phyloP scores from a whole-genome alignment of 495 filamentous ascomycete genomes.

The Acidomyces sp. region DNA sequence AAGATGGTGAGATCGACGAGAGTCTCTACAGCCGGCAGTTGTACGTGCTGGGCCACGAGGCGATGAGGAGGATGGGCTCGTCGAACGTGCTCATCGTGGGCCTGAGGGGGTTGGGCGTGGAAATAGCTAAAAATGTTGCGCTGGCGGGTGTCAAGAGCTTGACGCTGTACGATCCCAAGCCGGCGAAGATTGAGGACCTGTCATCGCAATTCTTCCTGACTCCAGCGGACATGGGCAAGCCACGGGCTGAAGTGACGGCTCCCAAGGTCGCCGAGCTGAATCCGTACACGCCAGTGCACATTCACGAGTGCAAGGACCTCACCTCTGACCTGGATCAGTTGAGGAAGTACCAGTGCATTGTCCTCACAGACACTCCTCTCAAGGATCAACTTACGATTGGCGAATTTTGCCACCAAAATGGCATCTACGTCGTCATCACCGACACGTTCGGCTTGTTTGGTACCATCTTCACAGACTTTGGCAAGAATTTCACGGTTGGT shows the following conservation, averaged over 20 bases:
- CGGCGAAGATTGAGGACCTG: constrained; percentile 68
- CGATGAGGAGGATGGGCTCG: constrained; percentile 97
- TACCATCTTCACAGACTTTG: constrained; percentile 93
- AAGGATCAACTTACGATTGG: constrained; percentile 68
- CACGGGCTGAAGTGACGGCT: constrained; percentile 71
- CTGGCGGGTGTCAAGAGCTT: constrained; percentile 87
- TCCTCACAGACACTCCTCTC: constrained; percentile 72
- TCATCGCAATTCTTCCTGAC: constrained; percentile 95
- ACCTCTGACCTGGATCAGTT: constrained; percentile 59
- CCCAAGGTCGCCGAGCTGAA: constrained; percentile 90
- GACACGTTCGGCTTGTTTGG: constrained; percentile 93
- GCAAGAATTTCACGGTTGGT: constrained; percentile 76
- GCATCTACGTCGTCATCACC: constrained; percentile 75
- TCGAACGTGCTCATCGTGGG: constrained; percentile 91
- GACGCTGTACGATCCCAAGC: constrained; percentile 75
- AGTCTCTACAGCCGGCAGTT: constrained; percentile 95
- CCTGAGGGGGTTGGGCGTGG: constrained; percentile 84
- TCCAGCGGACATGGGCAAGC: constrained; percentile 78
- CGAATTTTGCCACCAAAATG: constrained; percentile 84
- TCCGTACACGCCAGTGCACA: constrained; percentile 78
- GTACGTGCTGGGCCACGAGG: constrained; percentile 95
- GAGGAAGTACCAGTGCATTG: constrained; percentile 79
- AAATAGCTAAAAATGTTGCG: constrained; percentile 98
- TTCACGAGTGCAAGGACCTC: constrained; percentile 54
- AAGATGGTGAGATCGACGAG: constrained; percentile 74